These are phyloP conservation scores for Acorus gramineus DNA, from an alignment of 106 monocot genomes.

Conservation along the genomic window DNA sequence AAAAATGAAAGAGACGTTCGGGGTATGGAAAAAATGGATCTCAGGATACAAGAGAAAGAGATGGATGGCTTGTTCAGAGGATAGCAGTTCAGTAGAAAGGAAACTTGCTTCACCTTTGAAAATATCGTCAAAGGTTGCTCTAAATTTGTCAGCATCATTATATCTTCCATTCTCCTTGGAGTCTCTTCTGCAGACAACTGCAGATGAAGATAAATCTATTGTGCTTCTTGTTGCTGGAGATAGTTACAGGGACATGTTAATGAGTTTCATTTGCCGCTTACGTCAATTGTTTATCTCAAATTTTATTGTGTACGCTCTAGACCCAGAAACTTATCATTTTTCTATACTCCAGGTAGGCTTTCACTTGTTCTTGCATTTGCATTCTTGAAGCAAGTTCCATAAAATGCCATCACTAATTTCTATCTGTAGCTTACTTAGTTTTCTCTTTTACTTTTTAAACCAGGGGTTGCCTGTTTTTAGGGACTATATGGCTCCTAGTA, in stretches of 20 bases:
- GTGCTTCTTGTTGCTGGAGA: slow-evolving; percentile 79
- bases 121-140: slow-evolving; percentile 13
- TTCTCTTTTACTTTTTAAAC: neutral
- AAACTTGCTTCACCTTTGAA: slow-evolving; percentile 5
- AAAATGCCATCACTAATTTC: too few species aligned
- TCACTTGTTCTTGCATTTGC: neutral
- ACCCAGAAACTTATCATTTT: slow-evolving; percentile 73
- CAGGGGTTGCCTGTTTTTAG: slow-evolving; percentile 91
- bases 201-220: slow-evolving; percentile 63
- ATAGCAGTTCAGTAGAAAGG: slow-evolving; percentile 3
- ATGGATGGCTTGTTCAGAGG: slow-evolving; percentile 18
- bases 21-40: neutral
- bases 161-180: slow-evolving; percentile 46
- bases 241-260: slow-evolving; percentile 91
- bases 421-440: neutral
- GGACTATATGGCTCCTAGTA: slow-evolving; percentile 47
- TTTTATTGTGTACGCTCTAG: slow-evolving; percentile 83
- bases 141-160: slow-evolving; percentile 15
- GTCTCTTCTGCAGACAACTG: slow-evolving; percentile 40
- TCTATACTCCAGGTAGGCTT: slow-evolving; percentile 68
- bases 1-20: slow-evolving; percentile 10
- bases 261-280: slow-evolving; percentile 93
- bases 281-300: slow-evolving; percentile 49
- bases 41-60: slow-evolving; percentile 11
- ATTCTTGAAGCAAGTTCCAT: too few species aligned